Evolutionary conservation across 1,284 basidiomycete species (phyloP).

Genomic region (Cystobasidium pallidum): DNA sequence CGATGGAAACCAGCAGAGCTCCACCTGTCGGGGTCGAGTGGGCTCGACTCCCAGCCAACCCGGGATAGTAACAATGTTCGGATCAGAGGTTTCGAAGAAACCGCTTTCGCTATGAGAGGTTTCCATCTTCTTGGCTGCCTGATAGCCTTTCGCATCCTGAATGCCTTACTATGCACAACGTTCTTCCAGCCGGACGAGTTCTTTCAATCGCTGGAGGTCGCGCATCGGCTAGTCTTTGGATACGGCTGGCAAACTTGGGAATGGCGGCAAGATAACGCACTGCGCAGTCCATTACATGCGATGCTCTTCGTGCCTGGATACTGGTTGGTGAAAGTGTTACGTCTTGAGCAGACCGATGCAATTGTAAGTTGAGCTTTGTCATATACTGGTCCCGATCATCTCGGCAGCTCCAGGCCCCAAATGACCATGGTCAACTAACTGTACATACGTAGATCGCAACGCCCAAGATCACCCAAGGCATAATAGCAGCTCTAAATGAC

Average conservation of each 20-base stretch:
- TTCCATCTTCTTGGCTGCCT: conserved; percentile 25
- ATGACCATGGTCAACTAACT: too few species aligned
- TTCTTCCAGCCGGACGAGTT: conserved; percentile 99
- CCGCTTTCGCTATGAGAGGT: conserved; percentile 2
- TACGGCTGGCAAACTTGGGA: conserved; percentile 96
- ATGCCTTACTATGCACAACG: conserved; percentile 72
- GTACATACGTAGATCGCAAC: conserved; percentile 57
- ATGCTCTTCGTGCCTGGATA: conserved; percentile 76
- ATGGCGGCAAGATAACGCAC: conserved; percentile 67
- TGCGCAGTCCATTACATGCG: conserved; percentile 57
- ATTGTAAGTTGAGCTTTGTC: conserved; percentile 49
- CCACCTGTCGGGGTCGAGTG: too few species aligned
- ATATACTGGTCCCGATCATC: conserved; percentile 12
- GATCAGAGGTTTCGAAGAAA: neutral
- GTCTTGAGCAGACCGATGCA: conserved; percentile 61
- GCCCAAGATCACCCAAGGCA: conserved; percentile 78
- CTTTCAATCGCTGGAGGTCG: conserved; percentile 92
- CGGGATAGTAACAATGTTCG: neutral
- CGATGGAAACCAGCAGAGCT: too few species aligned
- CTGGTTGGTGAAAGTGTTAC: conserved; percentile 66
- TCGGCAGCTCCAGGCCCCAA: neutral
- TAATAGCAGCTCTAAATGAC: conserved; percentile 80
- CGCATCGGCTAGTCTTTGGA: conserved; percentile 83
- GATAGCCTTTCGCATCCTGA: conserved; percentile 56
- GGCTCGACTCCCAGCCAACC: neutral